Percentiles rank a stretch among this genome's conserved stretches.
phyloP scores from a whole-genome alignment of 164 flowering plant species.

The Berberis thunbergii region DNA sequence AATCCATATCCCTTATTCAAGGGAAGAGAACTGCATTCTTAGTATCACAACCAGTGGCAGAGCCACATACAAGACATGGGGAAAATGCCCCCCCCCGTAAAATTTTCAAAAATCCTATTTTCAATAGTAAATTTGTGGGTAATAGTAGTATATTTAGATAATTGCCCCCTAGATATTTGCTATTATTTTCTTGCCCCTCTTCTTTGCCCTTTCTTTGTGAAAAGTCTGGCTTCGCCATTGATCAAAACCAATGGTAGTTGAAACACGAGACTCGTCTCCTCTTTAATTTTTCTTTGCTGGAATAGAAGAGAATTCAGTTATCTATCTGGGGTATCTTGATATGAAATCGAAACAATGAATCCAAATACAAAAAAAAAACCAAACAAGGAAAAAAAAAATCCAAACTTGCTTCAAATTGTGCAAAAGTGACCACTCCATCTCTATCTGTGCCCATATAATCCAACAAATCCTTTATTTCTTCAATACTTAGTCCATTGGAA shows the following conservation, averaged over 20 bases:
- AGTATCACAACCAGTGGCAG: too few relatives aligned
- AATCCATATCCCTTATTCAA: too few relatives aligned
- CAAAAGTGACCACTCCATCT: conserved; percentile 9
- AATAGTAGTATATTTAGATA: too few relatives aligned
- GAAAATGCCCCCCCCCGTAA: too few relatives aligned
- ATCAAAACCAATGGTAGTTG: conserved; percentile 15
- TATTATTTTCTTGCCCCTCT: too few relatives aligned
- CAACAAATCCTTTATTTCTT: conserved; percentile 22
- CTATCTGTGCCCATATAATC: conserved; percentile 10
- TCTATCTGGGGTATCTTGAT: background rate
- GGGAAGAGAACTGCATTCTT: too few relatives aligned
- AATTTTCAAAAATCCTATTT: too few relatives aligned
- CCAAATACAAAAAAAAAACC: background rate
- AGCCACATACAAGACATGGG: too few relatives aligned
- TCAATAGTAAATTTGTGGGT: too few relatives aligned
- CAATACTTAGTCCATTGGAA: conserved; percentile 8
- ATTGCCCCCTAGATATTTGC: too few relatives aligned
- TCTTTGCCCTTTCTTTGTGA: too few relatives aligned
- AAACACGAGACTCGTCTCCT: background rate
- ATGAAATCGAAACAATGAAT: background rate
- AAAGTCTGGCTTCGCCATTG: too few relatives aligned
- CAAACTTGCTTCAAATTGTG: conserved; percentile 7
- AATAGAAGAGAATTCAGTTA: background rate
- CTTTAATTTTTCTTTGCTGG: conserved; percentile 2
- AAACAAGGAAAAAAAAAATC: background rate